Conservation (phyloP, 2,329 filamentous ascomycete genomes). For the Cladosporium sp. region DNA sequence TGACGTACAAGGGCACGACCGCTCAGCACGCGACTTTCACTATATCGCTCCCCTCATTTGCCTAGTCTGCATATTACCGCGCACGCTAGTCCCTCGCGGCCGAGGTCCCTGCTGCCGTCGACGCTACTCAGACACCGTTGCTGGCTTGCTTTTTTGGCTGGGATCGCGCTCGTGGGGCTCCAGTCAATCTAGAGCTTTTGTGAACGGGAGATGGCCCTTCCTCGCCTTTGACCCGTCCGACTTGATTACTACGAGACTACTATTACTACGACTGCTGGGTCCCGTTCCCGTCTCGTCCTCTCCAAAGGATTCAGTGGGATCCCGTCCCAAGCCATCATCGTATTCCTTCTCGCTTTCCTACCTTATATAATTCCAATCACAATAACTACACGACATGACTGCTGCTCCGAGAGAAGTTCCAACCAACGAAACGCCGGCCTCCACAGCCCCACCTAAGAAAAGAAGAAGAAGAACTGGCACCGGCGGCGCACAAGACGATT, state of each 20-base stretch:
- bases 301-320: too few species aligned
- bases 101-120: constrained; percentile 7
- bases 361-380: background rate
- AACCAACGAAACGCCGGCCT: background rate
- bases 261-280: too few species aligned
- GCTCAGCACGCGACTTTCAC: constrained; percentile 6
- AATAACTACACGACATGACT: background rate
- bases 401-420: constrained; percentile 1
- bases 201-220: background rate
- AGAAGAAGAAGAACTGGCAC: constrained; percentile 83
- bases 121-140: constrained; percentile 10
- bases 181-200: constrained; percentile 12
- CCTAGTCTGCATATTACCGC: constrained; percentile 5
- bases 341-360: too few species aligned
- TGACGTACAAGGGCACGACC: too few species aligned
- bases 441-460: constrained; percentile 45
- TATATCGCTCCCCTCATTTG: constrained; percentile 1
- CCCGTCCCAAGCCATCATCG: too few species aligned
- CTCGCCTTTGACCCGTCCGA: background rate
- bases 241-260: background rate
- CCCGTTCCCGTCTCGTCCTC: too few species aligned
- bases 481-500: constrained; percentile 88
- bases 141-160: constrained; percentile 4
- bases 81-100: constrained; percentile 9
- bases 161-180: constrained; percentile 1